Base-by-base conservation (phyloP, 495 filamentous ascomycete genomes). In the Saxispiralis lemnorum region DNA sequence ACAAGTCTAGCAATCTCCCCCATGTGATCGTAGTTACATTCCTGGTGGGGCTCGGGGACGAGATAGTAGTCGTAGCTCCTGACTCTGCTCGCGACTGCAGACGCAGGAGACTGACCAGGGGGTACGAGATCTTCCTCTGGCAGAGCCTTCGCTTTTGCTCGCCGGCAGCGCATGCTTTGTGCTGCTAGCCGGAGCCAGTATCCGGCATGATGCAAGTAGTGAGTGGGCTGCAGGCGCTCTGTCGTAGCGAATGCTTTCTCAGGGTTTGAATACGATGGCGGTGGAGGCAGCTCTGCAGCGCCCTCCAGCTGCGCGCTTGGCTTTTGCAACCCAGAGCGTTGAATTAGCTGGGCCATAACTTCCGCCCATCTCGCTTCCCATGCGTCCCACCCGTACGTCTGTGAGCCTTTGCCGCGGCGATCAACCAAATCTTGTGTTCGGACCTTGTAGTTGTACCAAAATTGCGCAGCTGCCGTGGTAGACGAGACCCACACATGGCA, bases 61-160 rank as follows among this genome's bases (percentile, higher is more conserved):
- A 95, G 73, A 59, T 93, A 95, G 9, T 75, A 80, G 56, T 95
- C 87, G 56, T 92, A 88, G 1, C 71, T 66, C 47, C 77, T 77
- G 11, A 73, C 71, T 39, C 79, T 74, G 49, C 65, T 76, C 1
- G 75, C 71, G 18, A 80, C 70, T n/a, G 72, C 67, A 10, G 79
- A 74, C 6, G 78, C 76, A 5, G 78, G 75, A 30, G 77, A 78
- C 48, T 68, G 66, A 18, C 75, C 73, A 0, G 80, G 79, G 0
- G 76, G 66, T 39, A 65, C 66, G 35, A 80, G 67, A 55, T 93
- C 85, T 44, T 83, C 81, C 39, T 76, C 68, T 17, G 83, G 73
- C 37, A 93, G 87, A 10, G 71, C 63, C 35, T 67, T 58, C 0
- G 84, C 85, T 38, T 79, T 61, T 2, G 40, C 57, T 38, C 72